Evolutionary conservation across 495 filamentous ascomycete species (phyloP).

Genomic region (Apiosordaria backusii): DNA sequence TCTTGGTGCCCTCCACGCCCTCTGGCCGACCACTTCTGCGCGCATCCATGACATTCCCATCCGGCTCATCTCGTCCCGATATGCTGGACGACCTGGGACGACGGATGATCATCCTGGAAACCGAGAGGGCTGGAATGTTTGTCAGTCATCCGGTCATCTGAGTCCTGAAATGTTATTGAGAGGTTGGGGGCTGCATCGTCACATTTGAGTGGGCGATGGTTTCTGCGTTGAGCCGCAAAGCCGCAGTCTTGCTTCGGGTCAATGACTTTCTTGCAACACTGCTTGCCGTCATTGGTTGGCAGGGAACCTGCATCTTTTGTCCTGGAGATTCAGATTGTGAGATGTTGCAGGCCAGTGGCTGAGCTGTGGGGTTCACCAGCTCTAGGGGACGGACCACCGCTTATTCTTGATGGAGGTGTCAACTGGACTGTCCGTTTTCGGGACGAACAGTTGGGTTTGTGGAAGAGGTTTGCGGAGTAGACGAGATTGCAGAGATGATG

Average conservation of each 20-base stretch:
- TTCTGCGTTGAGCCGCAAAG: background rate
- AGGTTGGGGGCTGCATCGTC: background rate
- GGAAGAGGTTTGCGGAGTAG: background rate
- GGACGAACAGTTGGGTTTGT: background rate
- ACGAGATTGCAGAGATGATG: background rate
- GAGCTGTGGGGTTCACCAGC: background rate
- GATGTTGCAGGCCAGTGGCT: background rate
- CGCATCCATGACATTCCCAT: background rate
- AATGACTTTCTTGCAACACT: background rate
- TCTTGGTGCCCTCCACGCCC: background rate
- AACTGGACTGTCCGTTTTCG: background rate
- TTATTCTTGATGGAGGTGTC: background rate
- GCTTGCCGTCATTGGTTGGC: constrained; percentile 1
- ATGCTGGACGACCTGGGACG: background rate
- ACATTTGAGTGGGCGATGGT: background rate
- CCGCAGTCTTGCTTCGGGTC: background rate
- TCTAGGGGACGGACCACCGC: background rate
- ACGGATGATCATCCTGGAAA: background rate
- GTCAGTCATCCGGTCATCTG: background rate
- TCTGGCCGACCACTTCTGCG: background rate
- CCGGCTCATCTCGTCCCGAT: background rate
- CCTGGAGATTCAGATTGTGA: background rate
- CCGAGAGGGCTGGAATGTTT: background rate
- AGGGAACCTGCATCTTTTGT: background rate
- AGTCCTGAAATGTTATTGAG: background rate